Percentiles rank a stretch among this genome's conserved stretches.
phyloP scores from a whole-genome alignment of 2,329 filamentous ascomycete species.

The Fusarium sp. region DNA sequence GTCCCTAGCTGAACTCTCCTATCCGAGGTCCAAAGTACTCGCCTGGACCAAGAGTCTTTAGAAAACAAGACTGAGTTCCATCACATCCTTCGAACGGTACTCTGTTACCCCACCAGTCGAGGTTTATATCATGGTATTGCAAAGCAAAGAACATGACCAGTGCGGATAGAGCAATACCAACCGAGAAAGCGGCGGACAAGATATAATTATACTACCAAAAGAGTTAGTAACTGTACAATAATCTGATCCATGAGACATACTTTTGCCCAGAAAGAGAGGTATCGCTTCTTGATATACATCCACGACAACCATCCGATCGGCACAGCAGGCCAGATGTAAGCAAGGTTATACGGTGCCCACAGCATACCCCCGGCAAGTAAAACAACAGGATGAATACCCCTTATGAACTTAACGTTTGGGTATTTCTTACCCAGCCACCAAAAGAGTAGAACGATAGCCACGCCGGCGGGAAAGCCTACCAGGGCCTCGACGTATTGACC shows the following conservation, averaged over 20 bases:
- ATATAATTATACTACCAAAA: slow-evolving; percentile 58
- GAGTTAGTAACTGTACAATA: slow-evolving; percentile 9
- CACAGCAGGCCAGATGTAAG: slow-evolving; percentile 60
- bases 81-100: slow-evolving; percentile 45
- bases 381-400: slow-evolving; percentile 57
- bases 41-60: slow-evolving; percentile 40
- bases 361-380: slow-evolving; percentile 54
- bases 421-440: slow-evolving; percentile 51
- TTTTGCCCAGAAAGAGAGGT: slow-evolving; percentile 62
- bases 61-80: slow-evolving; percentile 36
- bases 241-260: slow-evolving; percentile 14
- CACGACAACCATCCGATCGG: slow-evolving; percentile 61
- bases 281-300: slow-evolving; percentile 59
- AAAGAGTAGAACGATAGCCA: slow-evolving; percentile 50
- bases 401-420: slow-evolving; percentile 47
- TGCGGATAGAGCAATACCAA: slow-evolving; percentile 58
- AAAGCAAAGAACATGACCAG: slow-evolving; percentile 62
- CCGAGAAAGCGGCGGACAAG: slow-evolving; percentile 58
- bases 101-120: slow-evolving; percentile 61
- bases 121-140: slow-evolving; percentile 50
- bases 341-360: slow-evolving; percentile 59
- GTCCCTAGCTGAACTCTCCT: slow-evolving; percentile 29
- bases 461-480: slow-evolving; percentile 55
- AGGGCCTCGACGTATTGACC: slow-evolving; percentile 52
- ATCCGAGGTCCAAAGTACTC: slow-evolving; percentile 49